A percentile compares a stretch with the other conserved stretches of the same genome.
These are phyloP conservation scores for Coniochaeta pulveracea DNA, from an alignment of 2,329 filamentous ascomycete genomes.

Conservation along the genomic window DNA sequence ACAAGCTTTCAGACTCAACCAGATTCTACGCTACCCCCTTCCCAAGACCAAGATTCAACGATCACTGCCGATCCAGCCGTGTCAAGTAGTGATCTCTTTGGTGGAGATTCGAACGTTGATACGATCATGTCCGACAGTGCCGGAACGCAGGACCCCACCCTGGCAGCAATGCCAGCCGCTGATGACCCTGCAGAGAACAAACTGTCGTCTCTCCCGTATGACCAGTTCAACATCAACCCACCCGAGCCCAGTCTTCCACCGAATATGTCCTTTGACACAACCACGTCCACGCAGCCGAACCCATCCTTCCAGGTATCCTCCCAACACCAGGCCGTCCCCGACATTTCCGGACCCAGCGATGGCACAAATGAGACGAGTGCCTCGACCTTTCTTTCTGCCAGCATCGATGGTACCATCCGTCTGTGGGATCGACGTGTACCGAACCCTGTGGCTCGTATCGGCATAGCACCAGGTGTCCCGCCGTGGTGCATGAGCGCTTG, in stretches of 20 bases:
- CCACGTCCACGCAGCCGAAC: conserved; percentile 4
- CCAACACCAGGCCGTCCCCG: no score
- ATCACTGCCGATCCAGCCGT: no score
- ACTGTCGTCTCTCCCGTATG: conserved; percentile 5
- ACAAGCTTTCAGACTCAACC: no score
- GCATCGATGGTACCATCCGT: conserved; percentile 78
- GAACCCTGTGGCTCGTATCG: conserved; percentile 68
- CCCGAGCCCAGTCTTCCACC: conserved; percentile 4
- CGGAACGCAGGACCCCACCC: no score
- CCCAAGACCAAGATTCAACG: no score
- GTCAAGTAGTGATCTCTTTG: no score
- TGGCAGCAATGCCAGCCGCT: conserved; percentile 5
- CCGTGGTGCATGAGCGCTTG: conserved; percentile 97
- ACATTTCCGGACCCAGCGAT: no score
- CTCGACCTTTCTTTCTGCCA: conserved; percentile 77
- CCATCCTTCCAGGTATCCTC: conserved; percentile 19
- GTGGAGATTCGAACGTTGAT: no score
- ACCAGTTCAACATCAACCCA: conserved; percentile 3
- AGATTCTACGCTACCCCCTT: no score
- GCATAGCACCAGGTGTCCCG: conserved; percentile 62
- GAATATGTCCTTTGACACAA: not conserved
- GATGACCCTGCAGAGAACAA: no score
- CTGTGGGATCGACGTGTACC: conserved; percentile 82
- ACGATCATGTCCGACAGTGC: no score
- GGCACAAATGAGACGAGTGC: conserved; percentile 53